Conservation (phyloP, 495 filamentous ascomycete genomes). For the Xylaria acuta region DNA sequence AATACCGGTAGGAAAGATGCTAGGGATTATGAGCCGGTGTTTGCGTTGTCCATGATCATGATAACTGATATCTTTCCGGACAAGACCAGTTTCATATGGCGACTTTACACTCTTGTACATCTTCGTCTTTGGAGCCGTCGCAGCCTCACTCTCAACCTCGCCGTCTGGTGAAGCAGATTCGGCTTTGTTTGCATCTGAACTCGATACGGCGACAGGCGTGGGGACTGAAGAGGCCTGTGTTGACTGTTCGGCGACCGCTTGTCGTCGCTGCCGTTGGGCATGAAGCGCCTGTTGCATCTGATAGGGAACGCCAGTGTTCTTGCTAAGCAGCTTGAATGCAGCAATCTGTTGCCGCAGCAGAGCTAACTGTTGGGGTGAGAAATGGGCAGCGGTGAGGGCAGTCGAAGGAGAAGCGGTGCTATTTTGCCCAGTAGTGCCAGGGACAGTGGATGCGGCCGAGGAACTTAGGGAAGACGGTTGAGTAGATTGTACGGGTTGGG, state of each 20-base stretch:
- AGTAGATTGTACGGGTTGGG: conserved; percentile 42
- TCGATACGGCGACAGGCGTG: conserved; percentile 51
- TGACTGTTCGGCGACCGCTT: conserved; percentile 64
- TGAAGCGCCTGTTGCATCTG: conserved; percentile 78
- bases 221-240: conserved; percentile 45
- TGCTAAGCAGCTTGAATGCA: conserved; percentile 81
- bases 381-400: conserved; percentile 57
- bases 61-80: conserved; percentile 71
- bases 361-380: conserved; percentile 72
- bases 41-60: conserved; percentile 74
- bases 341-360: conserved; percentile 77
- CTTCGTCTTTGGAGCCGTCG: conserved; percentile 41
- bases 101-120: conserved; percentile 66
- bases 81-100: conserved; percentile 63
- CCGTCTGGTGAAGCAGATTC: conserved; percentile 39
- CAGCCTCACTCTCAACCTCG: conserved; percentile 35
- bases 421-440: conserved; percentile 38
- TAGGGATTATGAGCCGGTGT: conserved; percentile 78
- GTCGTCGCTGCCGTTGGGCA: conserved; percentile 68
- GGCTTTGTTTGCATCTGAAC: conserved; percentile 35
- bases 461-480: conserved; percentile 45
- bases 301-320: conserved; percentile 78
- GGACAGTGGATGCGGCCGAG: conserved; percentile 43
- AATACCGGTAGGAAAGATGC: conserved; percentile 86
- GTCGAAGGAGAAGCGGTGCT: conserved; percentile 48